Evolutionary conservation across 106 monocot genomes (phyloP).

Genomic region (Dendrobium nobile): DNA sequence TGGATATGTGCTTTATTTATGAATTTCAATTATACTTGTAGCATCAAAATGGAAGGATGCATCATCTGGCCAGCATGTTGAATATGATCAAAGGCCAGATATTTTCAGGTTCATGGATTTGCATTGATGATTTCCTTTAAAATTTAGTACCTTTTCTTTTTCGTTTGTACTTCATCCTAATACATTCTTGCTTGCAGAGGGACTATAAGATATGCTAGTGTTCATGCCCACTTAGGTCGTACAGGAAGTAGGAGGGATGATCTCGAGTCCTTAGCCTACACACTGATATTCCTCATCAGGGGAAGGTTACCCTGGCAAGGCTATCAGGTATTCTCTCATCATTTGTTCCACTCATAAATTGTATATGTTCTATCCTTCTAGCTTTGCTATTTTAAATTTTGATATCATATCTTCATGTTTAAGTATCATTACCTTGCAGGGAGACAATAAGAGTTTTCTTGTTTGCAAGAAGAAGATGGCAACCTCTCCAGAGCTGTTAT

Average conservation of each 20-base stretch:
- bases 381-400: not conserved
- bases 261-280: slow-evolving; percentile 90
- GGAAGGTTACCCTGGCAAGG: slow-evolving; percentile 98
- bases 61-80: slow-evolving; percentile 88
- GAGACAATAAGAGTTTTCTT: slow-evolving; percentile 93
- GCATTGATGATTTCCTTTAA: not conserved
- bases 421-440: slow-evolving; percentile 33
- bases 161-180: slow-evolving; percentile 4
- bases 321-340: slow-evolving; percentile 57
- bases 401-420: not conserved
- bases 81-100: slow-evolving; percentile 97
- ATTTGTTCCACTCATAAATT: not conserved
- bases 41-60: slow-evolving; percentile 90
- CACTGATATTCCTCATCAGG: slow-evolving; percentile 76
- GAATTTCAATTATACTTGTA: slow-evolving; percentile 18
- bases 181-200: slow-evolving; percentile 47
- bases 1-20: not conserved
- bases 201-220: slow-evolving; percentile 97
- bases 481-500: slow-evolving; percentile 73
- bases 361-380: not conserved
- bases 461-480: slow-evolving; percentile 98
- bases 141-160: not conserved
- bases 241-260: slow-evolving; percentile 96
- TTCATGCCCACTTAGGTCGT: slow-evolving; percentile 95
- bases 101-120: slow-evolving; percentile 68